Base-by-base conservation (phyloP, 1,284 basidiomycete species). In the Schizopora paradoxa region DNA sequence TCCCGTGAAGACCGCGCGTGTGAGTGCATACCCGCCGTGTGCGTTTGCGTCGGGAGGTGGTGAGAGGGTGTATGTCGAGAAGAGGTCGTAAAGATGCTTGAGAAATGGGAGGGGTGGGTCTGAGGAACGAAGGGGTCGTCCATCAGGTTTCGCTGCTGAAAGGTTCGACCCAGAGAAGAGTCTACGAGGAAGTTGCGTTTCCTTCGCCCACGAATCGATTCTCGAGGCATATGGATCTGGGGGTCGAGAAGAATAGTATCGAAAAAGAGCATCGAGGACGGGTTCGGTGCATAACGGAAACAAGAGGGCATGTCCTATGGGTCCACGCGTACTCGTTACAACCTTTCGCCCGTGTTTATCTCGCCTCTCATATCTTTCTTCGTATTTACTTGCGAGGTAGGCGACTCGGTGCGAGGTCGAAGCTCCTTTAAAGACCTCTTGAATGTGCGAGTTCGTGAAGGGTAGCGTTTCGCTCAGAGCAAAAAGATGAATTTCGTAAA, bases 11-110 rank as follows among this genome's bases (percentile, higher is more conserved):
- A 90, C 86, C 1, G 90, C 86, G 49, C 77, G 80, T 6, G 79
- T 79, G 25, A 94, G 74, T 0, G 85, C 80, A 56, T 91, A 93
- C 1, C 89, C 90, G 1, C 77, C 70, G 61, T 84, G 71, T 5
- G 82, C 73, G 59, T 91, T 77, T 6, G 72, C 56, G 26, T 78
- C 67, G 26, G 66, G 76, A 46, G 55, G 56, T 61, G 7, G 76
- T 57, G 1, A 62, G 61, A 5, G 71, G 65, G 28, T 66, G 66
- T n/a, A n/a, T n/a, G n/a, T n/a, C n/a, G n/a, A n/a, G n/a, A n/a
- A n/a, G n/a, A 19, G 16, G 5, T 11, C 49, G 54, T 72, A 79
- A 7, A 87, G 63, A 55, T 74, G 73, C 35, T 66, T 70, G 2
- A 88, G 71, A 47, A 83, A 74, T 0, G 82, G 80, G 4, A 87